Evolutionary conservation across 306 rosid species (phyloP), one percentile per base, ranked within the genome.

Genomic region (Benincasa hispida): DNA sequence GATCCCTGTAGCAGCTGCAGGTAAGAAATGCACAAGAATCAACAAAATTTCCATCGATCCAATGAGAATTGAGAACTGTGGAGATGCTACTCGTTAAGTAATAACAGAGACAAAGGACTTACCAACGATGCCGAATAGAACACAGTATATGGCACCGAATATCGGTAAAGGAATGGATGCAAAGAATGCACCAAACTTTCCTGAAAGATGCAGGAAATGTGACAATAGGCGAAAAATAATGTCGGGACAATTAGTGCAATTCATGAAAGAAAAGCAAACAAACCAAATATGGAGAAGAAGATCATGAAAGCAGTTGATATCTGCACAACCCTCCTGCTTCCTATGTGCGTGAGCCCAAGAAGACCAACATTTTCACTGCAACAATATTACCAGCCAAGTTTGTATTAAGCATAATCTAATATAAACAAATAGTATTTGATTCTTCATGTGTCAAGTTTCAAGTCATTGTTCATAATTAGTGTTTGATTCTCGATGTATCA

Each of bases 291-390:
- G 17, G 97, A 68, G 83, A 92, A 92, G 88, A 95, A 90, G 84
- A 95, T 79, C 99, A 95, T 95, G 90, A 92, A 95, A 50, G 80
- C 91, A 62, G 93, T 79, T n/a, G 98, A 92, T 50, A 95, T 90
- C 78, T 95, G 97, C 87, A 92, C 97, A 1, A 91, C 96, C 81
- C 99, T 88, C 83, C 99, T 83, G 90, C 99, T 95, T 62, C 99
- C 99, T 54, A 95, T 92, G 78, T 78, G 90, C 0, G 99, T 95
- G 77, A 95, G 78, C 68, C 99, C 99, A 79, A 95, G 97, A 39
- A 92, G 87, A 24, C 99, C 99, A 37, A 92, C 92, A 81, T 95
- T 95, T 83, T 95, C 99, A n/a, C 99, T 95, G 88, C 84, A 82
- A 41, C 6, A 81, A 10, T 59, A 79, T 69, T 39, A 22, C 28